These are phyloP conservation scores for Pichia sp. DNA, from an alignment of 1,139 yeast species.

Conservation along the genomic window DNA sequence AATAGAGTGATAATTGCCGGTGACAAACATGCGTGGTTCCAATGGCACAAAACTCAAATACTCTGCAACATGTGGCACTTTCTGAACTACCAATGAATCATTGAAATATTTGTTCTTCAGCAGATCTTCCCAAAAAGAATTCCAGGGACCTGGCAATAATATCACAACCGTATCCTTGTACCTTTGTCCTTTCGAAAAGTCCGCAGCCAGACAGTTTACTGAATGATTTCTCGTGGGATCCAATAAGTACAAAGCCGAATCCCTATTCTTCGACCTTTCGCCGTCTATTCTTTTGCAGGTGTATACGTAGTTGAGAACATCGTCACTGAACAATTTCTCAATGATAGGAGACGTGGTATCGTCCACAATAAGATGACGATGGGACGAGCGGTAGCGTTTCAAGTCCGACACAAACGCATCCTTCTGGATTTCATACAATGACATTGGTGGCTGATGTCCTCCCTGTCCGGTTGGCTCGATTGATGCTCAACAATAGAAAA, in stretches of 20 bases:
- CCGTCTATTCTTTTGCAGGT: slow-evolving; percentile 53
- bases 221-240: slow-evolving; percentile 49
- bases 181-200: slow-evolving; percentile 51
- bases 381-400: slow-evolving; percentile 25
- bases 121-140: slow-evolving; percentile 26
- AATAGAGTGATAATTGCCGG: slow-evolving; percentile 47
- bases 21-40: slow-evolving; percentile 29
- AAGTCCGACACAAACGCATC: slow-evolving; percentile 24
- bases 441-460: slow-evolving; percentile 16
- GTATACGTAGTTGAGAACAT: slow-evolving; percentile 38
- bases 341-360: slow-evolving; percentile 36
- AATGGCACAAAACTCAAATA: slow-evolving; percentile 30
- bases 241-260: slow-evolving; percentile 51
- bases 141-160: slow-evolving; percentile 52
- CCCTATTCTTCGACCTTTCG: slow-evolving; percentile 49
- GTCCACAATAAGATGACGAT: slow-evolving; percentile 42
- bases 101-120: slow-evolving; percentile 20
- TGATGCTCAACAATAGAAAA: neutral
- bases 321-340: slow-evolving; percentile 34
- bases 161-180: slow-evolving; percentile 54
- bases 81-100: slow-evolving; percentile 18
- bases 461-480: neutral
- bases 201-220: slow-evolving; percentile 57
- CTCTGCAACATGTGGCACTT: slow-evolving; percentile 23
- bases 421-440: slow-evolving; percentile 26